Evolutionary conservation across 108 stramenopile genomes (phyloP).

Genomic region (Pseudonitzschia pungens): DNA sequence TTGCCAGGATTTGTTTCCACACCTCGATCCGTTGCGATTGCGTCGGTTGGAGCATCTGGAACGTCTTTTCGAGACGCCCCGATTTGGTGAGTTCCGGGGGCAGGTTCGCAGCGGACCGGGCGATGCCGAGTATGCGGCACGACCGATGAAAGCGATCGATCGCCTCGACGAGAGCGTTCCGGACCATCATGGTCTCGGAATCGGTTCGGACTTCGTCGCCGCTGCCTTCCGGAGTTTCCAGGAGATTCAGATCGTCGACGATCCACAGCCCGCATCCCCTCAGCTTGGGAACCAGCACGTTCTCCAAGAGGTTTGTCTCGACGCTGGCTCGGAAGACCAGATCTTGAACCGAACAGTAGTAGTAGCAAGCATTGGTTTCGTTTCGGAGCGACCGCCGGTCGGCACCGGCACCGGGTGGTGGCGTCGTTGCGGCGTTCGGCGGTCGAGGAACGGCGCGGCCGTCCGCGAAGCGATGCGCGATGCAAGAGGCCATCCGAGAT

Average conservation of each 20-base stretch:
- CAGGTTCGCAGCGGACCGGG: conserved; percentile 40
- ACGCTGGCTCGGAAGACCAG: conserved; percentile 46
- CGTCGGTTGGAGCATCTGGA: conserved; percentile 70
- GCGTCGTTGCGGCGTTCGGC: not conserved
- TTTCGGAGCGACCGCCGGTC: too few relatives aligned
- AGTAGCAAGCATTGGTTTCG: not conserved
- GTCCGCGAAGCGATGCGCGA: conserved; percentile 7
- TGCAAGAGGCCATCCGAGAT: conserved; percentile 54
- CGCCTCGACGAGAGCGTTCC: conserved; percentile 49
- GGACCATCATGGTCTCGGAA: conserved; percentile 49
- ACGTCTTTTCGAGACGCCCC: conserved; percentile 69
- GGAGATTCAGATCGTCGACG: conserved; percentile 71
- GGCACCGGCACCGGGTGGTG: too few relatives aligned
- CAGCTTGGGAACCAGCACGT: conserved; percentile 23
- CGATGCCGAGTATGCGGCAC: conserved; percentile 56
- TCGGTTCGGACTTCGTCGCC: conserved; percentile 37
- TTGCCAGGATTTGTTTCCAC: conserved; percentile 28
- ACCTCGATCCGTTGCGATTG: conserved; percentile 62
- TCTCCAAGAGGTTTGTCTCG: conserved; percentile 42
- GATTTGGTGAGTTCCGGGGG: conserved; percentile 55
- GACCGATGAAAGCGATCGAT: conserved; percentile 39
- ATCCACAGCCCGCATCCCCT: conserved; percentile 39
- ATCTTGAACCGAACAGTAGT: conserved; percentile 38
- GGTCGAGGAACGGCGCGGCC: too few relatives aligned
- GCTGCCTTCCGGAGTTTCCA: conserved; percentile 31